Conservation (phyloP, 2,329 filamentous ascomycete species). For the Kalaharituber pfeilii region DNA sequence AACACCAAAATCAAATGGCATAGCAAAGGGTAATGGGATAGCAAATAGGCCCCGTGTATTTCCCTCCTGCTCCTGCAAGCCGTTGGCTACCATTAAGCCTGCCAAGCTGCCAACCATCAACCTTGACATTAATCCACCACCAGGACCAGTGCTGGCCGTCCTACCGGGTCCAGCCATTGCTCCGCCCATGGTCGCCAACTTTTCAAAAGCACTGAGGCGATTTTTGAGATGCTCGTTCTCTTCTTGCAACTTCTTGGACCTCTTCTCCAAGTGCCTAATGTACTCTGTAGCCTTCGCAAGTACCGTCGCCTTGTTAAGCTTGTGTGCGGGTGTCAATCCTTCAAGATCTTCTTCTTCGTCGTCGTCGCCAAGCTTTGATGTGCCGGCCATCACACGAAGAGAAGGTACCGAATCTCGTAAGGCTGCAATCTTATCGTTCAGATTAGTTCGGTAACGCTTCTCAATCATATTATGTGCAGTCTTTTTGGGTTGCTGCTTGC, state of each 20-base stretch:
- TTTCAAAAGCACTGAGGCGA: constrained; percentile 56
- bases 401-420: constrained; percentile 83
- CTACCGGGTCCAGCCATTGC: constrained; percentile 28
- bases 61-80: constrained; percentile 49
- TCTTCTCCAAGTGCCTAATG: constrained; percentile 81
- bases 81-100: constrained; percentile 80
- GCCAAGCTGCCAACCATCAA: constrained; percentile 87
- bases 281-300: constrained; percentile 93
- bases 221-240: constrained; percentile 67
- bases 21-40: constrained; percentile 33
- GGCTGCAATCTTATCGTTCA: constrained; percentile 93
- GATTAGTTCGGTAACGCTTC: constrained; percentile 86
- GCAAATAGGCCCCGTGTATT: constrained; percentile 50
- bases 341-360: constrained; percentile 66
- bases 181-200: constrained; percentile 52
- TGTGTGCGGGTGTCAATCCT: constrained; percentile 71
- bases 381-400: constrained; percentile 50
- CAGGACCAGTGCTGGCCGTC: constrained; percentile 10
- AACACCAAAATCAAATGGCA: constrained; percentile 6
- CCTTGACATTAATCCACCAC: constrained; percentile 44
- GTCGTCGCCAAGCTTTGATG: constrained; percentile 53
- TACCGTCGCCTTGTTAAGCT: constrained; percentile 94
- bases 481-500: constrained; percentile 54
- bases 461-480: constrained; percentile 97
- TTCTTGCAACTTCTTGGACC: constrained; percentile 63